Evolutionary conservation across 495 filamentous ascomycete species (phyloP).

Genomic region (Trichoderma asperelloides): DNA sequence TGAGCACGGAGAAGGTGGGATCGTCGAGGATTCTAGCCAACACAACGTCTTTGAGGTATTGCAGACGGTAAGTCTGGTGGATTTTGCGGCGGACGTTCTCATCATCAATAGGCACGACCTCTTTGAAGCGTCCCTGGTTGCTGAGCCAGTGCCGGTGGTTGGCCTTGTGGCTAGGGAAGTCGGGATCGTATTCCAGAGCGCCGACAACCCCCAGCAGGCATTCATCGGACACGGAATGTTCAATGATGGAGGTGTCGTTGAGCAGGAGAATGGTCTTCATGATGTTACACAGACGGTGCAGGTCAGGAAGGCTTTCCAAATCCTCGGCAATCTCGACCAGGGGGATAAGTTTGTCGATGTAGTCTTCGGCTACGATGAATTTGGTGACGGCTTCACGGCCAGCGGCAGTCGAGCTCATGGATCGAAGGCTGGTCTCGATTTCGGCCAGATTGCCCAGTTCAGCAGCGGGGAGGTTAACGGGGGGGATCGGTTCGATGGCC

Average conservation of each 20-base stretch:
- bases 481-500: constrained; percentile 52
- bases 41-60: constrained; percentile 98
- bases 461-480: constrained; percentile 67
- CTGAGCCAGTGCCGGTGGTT: constrained; percentile 92
- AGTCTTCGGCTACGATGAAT: constrained; percentile 73
- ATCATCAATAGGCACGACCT: constrained; percentile 89
- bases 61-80: constrained; percentile 87
- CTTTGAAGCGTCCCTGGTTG: constrained; percentile 84
- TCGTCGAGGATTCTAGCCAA: constrained; percentile 93
- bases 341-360: constrained; percentile 79
- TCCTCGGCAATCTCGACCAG: constrained; percentile 82
- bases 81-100: constrained; percentile 78
- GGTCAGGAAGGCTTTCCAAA: constrained; percentile 71
- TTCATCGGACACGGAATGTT: constrained; percentile 82
- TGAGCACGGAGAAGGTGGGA: constrained; percentile 93
- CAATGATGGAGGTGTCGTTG: constrained; percentile 90
- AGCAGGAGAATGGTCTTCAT: constrained; percentile 94
- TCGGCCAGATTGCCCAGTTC: constrained; percentile 73
- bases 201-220: constrained; percentile 89
- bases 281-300: constrained; percentile 91
- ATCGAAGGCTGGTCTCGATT: constrained; percentile 71
- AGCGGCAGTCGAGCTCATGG: constrained; percentile 58
- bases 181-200: constrained; percentile 94
- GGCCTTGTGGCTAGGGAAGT: constrained; percentile 97
- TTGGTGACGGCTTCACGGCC: constrained; percentile 88